These are phyloP conservation scores for Aspergillus latus DNA, from an alignment of 2,329 filamentous ascomycete genomes.

Conservation along the genomic window DNA sequence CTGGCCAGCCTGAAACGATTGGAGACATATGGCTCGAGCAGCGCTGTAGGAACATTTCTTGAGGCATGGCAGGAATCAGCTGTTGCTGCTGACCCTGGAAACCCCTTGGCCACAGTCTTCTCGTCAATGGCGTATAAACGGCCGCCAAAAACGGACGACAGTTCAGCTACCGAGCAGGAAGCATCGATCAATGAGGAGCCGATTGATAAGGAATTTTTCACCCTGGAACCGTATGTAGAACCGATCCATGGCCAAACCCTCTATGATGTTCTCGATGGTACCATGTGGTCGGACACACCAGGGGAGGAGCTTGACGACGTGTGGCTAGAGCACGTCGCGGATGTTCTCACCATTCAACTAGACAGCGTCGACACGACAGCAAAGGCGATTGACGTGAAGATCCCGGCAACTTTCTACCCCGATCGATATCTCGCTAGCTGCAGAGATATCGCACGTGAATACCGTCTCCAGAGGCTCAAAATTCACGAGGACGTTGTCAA, in stretches of 20 bases:
- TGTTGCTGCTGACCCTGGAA: slow-evolving; percentile 42
- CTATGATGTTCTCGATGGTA: slow-evolving; percentile 55
- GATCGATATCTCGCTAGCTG: slow-evolving; percentile 61
- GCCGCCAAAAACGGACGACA: slow-evolving; percentile 8
- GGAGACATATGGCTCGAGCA: slow-evolving; percentile 36
- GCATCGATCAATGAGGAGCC: slow-evolving; percentile 3
- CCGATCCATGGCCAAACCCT: slow-evolving; percentile 45
- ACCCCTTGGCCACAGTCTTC: slow-evolving; percentile 47
- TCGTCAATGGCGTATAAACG: slow-evolving; percentile 47
- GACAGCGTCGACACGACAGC: slow-evolving; percentile 31
- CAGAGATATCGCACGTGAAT: slow-evolving; percentile 47
- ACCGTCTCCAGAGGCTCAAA: slow-evolving; percentile 44
- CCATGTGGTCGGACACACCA: slow-evolving; percentile 49
- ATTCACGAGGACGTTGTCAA: slow-evolving; percentile 34
- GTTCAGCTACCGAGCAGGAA: background rate
- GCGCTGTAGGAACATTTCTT: slow-evolving; percentile 47
- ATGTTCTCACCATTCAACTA: slow-evolving; percentile 55
- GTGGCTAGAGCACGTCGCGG: slow-evolving; percentile 51
- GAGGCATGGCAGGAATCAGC: slow-evolving; percentile 51
- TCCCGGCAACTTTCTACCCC: slow-evolving; percentile 56
- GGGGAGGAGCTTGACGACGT: slow-evolving; percentile 45
- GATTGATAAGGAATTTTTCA: slow-evolving; percentile 36
- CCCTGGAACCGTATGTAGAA: slow-evolving; percentile 41
- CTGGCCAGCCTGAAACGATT: slow-evolving; percentile 47
- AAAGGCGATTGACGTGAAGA: slow-evolving; percentile 46